A percentile compares a stretch with the other conserved stretches of the same genome.
Conservation (phyloP, 768 basidiomycete species). For the Podaxis rugospora region DNA sequence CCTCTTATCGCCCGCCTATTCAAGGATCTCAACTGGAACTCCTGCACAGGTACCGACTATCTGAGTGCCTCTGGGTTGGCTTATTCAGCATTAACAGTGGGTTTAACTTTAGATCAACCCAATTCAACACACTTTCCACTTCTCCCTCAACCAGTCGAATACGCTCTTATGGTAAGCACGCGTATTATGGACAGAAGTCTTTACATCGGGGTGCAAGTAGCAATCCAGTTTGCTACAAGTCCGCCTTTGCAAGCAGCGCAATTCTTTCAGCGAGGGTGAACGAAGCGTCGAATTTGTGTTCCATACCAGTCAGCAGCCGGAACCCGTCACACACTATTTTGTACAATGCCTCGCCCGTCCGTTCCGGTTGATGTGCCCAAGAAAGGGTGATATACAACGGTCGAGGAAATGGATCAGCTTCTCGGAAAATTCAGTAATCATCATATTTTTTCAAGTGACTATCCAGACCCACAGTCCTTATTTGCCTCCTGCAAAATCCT, state of each 20-base stretch:
- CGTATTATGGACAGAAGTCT: not conserved
- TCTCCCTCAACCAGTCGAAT: not conserved
- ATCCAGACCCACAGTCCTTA: not conserved
- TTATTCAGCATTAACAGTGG: not conserved
- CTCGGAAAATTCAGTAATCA: not conserved
- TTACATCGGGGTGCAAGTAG: conserved; percentile 1
- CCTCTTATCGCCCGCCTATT: not conserved
- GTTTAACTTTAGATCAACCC: not conserved
- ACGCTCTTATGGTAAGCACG: not conserved
- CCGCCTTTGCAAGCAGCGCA: not conserved
- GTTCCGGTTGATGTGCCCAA: not conserved
- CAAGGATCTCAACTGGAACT: not conserved
- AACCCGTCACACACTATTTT: conserved; percentile 1
- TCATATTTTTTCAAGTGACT: not conserved
- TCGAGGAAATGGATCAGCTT: not conserved
- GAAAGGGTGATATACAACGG: not conserved
- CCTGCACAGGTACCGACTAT: not conserved
- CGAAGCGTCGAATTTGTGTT: not conserved
- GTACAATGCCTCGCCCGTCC: not conserved
- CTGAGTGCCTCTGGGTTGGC: not conserved
- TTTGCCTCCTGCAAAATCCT: conserved; percentile 5
- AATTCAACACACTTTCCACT: not conserved
- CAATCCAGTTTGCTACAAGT: conserved; percentile 8
- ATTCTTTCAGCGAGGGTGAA: not conserved
- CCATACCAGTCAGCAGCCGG: not conserved